Percentiles rank a stretch among this genome's conserved stretches.
phyloP scores from a whole-genome alignment of 495 filamentous ascomycete species.

The Polyplosphaeria fusca region DNA sequence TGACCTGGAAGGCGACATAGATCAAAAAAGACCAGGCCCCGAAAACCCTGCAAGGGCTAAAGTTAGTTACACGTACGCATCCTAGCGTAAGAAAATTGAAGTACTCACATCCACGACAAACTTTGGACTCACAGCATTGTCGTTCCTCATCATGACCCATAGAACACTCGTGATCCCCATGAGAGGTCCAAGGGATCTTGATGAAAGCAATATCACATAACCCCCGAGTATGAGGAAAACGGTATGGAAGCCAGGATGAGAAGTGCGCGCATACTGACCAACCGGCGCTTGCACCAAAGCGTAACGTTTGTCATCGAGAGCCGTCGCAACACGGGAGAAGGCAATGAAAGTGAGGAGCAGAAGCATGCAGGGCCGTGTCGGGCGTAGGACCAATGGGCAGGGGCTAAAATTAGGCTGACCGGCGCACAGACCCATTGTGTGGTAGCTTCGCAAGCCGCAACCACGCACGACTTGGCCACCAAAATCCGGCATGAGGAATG shows the following conservation, averaged over 20 bases:
- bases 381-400: too few relatives aligned
- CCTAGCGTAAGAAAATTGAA: too few relatives aligned
- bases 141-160: conserved; percentile 20
- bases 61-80: too few relatives aligned
- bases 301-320: neutral
- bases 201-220: neutral
- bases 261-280: neutral
- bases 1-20: too few relatives aligned
- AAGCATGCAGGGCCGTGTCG: too few relatives aligned
- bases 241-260: too few relatives aligned
- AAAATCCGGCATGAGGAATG: too few relatives aligned
- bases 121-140: neutral
- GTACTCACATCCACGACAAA: conserved; percentile 18
- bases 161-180: conserved; percentile 14
- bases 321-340: neutral
- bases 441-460: too few relatives aligned
- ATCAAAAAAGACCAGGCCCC: conserved; percentile 9
- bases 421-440: too few relatives aligned
- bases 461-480: too few relatives aligned
- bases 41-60: conserved; percentile 13
- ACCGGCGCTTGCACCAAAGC: neutral
- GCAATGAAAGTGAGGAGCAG: too few relatives aligned
- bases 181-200: conserved; percentile 1
- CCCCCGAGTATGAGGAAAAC: neutral
- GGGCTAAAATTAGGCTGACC: too few relatives aligned